Evolutionary conservation across 1,284 basidiomycete species (phyloP).

Genomic region (Apiotrichum sp.): DNA sequence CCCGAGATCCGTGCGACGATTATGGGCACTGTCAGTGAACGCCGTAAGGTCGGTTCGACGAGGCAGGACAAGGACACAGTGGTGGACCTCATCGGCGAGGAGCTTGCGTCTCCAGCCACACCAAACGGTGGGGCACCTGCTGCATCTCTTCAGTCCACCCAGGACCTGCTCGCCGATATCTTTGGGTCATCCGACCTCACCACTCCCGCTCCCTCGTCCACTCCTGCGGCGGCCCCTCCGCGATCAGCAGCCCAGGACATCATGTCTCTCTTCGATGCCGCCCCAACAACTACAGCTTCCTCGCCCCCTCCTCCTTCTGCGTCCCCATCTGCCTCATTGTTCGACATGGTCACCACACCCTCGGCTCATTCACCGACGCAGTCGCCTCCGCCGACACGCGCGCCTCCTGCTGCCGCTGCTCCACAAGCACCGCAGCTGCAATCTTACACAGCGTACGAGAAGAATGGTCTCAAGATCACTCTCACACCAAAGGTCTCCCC

Average conservation of each 20-base stretch:
- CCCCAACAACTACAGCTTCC: slow-evolving; percentile 23
- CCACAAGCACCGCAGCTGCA: slow-evolving; percentile 54
- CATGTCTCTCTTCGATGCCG: slow-evolving; percentile 73
- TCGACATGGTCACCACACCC: slow-evolving; percentile 33
- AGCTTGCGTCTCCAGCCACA: slow-evolving; percentile 51
- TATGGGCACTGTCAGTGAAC: slow-evolving; percentile 83
- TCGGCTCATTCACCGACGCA: neutral
- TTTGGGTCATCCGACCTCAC: slow-evolving; percentile 58
- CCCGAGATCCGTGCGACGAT: slow-evolving; percentile 93
- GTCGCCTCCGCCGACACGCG: slow-evolving; percentile 3
- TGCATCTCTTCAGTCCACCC: slow-evolving; percentile 60
- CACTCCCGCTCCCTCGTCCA: slow-evolving; percentile 42
- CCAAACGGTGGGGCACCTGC: slow-evolving; percentile 20
- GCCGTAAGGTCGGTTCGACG: slow-evolving; percentile 86
- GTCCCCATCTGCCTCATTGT: slow-evolving; percentile 22
- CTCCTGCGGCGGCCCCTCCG: slow-evolving; percentile 45
- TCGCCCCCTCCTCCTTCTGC: slow-evolving; percentile 38
- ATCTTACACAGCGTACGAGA: slow-evolving; percentile 82
- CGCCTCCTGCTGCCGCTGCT: slow-evolving; percentile 33
- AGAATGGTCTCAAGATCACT: slow-evolving; percentile 81
- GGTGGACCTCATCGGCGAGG: slow-evolving; percentile 70
- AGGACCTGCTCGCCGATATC: slow-evolving; percentile 88
- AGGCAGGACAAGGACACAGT: slow-evolving; percentile 64
- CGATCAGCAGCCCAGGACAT: slow-evolving; percentile 78
- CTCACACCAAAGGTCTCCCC: slow-evolving; percentile 78